These are phyloP conservation scores for Chytriomyces sp. DNA, from an alignment of 192 early-diverging fungal genomes.

Conservation along the genomic window DNA sequence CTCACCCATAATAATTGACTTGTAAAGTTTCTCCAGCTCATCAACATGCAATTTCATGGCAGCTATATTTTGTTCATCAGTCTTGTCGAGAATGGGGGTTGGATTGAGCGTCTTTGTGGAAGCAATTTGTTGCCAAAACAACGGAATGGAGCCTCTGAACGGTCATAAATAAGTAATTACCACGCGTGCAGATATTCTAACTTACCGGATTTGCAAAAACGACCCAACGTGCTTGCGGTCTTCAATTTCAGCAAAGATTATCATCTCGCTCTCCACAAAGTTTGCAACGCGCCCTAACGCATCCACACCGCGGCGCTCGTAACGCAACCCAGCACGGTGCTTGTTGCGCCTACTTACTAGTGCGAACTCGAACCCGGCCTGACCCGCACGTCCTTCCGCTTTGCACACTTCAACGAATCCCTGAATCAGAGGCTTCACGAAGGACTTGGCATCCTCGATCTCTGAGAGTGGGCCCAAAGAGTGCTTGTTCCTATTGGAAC, in stretches of 20 bases:
- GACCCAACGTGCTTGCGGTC: constrained; percentile 63
- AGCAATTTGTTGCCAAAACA: constrained; percentile 90
- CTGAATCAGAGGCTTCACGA: constrained; percentile 13
- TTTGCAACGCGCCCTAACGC: constrained; percentile 92
- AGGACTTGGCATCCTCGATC: constrained; percentile 9
- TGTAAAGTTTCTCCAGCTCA: constrained; percentile 58
- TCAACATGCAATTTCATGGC: constrained; percentile 27
- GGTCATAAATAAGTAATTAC: not conserved
- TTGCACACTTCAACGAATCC: constrained; percentile 11
- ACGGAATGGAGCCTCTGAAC: constrained; percentile 82
- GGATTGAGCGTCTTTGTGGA: constrained; percentile 72
- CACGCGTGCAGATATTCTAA: not conserved
- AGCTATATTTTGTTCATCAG: constrained; percentile 18
- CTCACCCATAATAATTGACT: constrained; percentile 13
- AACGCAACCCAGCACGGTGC: constrained; percentile 79
- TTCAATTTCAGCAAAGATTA: constrained; percentile 58
- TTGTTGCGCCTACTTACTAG: constrained; percentile 52
- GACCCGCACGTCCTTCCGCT: not conserved
- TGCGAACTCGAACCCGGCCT: constrained; percentile 8
- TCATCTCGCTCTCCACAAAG: constrained; percentile 96
- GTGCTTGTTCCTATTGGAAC: no score
- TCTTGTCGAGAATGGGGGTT: constrained; percentile 8
- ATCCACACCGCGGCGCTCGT: constrained; percentile 92
- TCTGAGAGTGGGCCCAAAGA: constrained; percentile 70
- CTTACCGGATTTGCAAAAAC: constrained; percentile 83